Evolutionary conservation across 805 yeast species (phyloP), one percentile per base, ranked within the genome.

Genomic region (Kodamaea kaohsiungensis): DNA sequence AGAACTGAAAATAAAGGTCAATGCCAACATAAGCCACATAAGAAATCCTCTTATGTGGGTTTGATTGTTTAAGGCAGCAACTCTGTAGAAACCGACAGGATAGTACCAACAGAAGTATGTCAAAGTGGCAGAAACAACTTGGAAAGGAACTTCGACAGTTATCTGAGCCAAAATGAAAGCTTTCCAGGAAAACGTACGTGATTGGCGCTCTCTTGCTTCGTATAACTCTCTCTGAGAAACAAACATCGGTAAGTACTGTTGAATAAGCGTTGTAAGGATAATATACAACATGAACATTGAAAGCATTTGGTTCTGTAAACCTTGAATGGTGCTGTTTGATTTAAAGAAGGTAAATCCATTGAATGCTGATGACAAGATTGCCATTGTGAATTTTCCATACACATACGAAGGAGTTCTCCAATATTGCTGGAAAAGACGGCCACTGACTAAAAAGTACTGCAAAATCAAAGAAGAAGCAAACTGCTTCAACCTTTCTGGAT

Each of bases 161-260:
- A 86, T 75, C 64, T 86, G 89, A 8, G 89, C 82, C n/a, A 76
- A 47, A 54, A 87, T 75, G 58, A 87, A 87, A 0, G 86, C 80
- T 49, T 68, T 56, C 91, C 92, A 87, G 3, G 85, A 74, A 62
- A 85, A 87, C 0, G 90, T 83, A 67, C 83, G 84, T 0, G 90
- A 82, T n/a, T 89, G 89, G 54, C 88, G 76, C 64, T 87, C 91
- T 66, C 91, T 81, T 30, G 82, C 87, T 65, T 87, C 91, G 62
- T 85, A 87, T 43, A 86, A 67, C 59, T 81, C 81, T 70, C 91
- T 80, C 64, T 85, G 89, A 25, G 71, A 59, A 37, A 83, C 80
- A 66, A 59, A 67, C 43, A 58, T 66, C n/a, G 91, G 90, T 56
- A 85, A 69, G 69, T 82, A 77, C 66, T 87, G 91, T 59, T 85